A percentile compares a stretch with the other conserved stretches of the same genome.
These are phyloP conservation scores for Neurospora tetrasperma DNA, from an alignment of 495 filamentous ascomycete species.

Conservation along the genomic window DNA sequence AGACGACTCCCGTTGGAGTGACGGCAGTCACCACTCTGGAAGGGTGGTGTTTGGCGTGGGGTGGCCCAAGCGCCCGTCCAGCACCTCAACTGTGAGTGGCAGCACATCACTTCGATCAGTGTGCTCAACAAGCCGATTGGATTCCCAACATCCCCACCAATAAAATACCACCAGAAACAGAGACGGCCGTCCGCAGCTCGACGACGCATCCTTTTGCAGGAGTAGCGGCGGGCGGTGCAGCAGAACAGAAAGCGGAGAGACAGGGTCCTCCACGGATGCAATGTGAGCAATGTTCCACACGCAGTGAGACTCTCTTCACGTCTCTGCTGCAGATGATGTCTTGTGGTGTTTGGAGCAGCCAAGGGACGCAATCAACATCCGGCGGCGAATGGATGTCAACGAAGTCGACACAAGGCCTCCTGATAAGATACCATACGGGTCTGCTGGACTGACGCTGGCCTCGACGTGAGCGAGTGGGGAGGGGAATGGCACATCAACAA, in stretches of 20 bases:
- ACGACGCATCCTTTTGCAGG: neutral
- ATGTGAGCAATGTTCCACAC: neutral
- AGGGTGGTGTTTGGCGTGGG: neutral
- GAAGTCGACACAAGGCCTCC: conserved; percentile 12
- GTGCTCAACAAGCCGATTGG: conserved; percentile 4
- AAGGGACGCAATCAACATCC: neutral
- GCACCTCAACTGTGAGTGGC: neutral
- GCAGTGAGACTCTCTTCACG: neutral
- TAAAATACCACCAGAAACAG: neutral
- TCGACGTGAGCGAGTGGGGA: neutral
- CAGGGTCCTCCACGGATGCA: neutral
- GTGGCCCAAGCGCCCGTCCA: neutral
- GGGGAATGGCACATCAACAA: neutral
- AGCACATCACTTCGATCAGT: neutral
- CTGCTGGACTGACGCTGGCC: neutral
- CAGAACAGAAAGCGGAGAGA: neutral
- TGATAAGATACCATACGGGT: neutral
- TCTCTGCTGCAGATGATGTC: neutral
- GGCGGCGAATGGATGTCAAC: conserved; percentile 9
- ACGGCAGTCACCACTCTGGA: neutral
- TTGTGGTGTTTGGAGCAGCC: neutral
- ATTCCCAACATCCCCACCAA: conserved; percentile 6
- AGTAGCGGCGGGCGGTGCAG: neutral
- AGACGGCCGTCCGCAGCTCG: neutral
- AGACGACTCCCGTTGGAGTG: neutral